Conservation (phyloP, 768 basidiomycete species). For the Polyporus arcularius region DNA sequence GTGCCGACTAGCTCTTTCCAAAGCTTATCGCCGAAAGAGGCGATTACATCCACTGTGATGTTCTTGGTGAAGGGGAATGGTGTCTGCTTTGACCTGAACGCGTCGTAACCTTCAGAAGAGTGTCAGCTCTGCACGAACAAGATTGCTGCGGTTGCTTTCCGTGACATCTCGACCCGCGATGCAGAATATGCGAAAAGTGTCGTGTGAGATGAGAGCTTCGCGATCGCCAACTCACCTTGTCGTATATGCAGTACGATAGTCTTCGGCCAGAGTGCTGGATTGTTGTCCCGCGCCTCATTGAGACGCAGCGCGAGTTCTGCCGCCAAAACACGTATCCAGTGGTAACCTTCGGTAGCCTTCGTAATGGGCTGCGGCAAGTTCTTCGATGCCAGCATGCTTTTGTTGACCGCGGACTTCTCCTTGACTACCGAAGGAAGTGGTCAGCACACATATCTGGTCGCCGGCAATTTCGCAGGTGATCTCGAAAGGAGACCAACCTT, state of each 20-base stretch:
- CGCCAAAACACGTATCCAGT: conserved; percentile 91
- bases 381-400: conserved; percentile 97
- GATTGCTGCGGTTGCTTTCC: neutral
- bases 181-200: too few relatives aligned
- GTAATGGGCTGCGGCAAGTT: conserved; percentile 82
- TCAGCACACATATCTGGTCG: neutral
- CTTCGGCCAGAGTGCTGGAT: conserved; percentile 88
- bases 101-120: conserved; percentile 55
- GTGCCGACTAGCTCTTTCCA: conserved; percentile 85
- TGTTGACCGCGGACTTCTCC: conserved; percentile 75
- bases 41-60: conserved; percentile 75
- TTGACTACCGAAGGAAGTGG: conserved; percentile 58
- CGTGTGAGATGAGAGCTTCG: neutral
- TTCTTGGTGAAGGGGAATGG: conserved; percentile 83
- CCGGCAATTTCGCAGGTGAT: neutral
- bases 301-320: conserved; percentile 88
- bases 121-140: neutral
- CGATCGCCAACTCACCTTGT: conserved; percentile 49
- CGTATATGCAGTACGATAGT: conserved; percentile 79
- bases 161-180: too few relatives aligned
- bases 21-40: conserved; percentile 72
- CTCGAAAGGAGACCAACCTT: conserved; percentile 53
- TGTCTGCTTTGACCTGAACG: conserved; percentile 76
- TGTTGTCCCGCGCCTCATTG: conserved; percentile 72
- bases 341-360: conserved; percentile 71